Percentiles rank a stretch among this genome's conserved stretches.
These are phyloP conservation scores for Colletotrichum chrysophilum DNA, from an alignment of 2,329 filamentous ascomycete genomes.

Conservation along the genomic window DNA sequence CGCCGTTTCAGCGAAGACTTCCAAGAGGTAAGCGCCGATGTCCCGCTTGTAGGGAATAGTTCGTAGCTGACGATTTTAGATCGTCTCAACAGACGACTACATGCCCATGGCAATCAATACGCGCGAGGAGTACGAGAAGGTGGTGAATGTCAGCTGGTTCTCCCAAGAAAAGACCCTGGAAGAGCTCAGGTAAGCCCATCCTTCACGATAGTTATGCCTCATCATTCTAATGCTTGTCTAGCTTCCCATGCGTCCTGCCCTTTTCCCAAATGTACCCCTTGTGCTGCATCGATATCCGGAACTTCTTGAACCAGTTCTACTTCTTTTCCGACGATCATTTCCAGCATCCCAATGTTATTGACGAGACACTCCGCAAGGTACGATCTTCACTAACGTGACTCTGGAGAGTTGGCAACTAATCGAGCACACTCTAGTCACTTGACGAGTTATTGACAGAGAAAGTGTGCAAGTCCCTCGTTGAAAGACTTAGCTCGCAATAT, in stretches of 20 bases:
- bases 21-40: slow-evolving; percentile 69
- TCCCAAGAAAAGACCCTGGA: slow-evolving; percentile 79
- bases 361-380: slow-evolving; percentile 85
- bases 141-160: slow-evolving; percentile 96
- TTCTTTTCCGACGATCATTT: slow-evolving; percentile 98
- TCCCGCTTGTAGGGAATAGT: neutral
- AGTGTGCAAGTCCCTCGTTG: slow-evolving; percentile 88
- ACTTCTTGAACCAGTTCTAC: slow-evolving; percentile 98
- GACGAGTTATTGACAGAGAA: slow-evolving; percentile 93
- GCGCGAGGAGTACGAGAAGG: slow-evolving; percentile 90
- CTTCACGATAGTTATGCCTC: neutral
- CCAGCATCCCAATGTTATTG: slow-evolving; percentile 86
- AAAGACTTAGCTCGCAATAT: slow-evolving; percentile 89
- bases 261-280: slow-evolving; percentile 99
- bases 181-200: slow-evolving; percentile 67
- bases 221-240: slow-evolving; percentile 38
- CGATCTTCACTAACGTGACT: neutral
- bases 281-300: slow-evolving; percentile 97
- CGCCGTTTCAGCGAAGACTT: slow-evolving; percentile 94
- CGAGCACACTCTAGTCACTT: slow-evolving; percentile 64
- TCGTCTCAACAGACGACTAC: slow-evolving; percentile 92
- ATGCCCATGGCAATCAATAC: slow-evolving; percentile 99
- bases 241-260: slow-evolving; percentile 92
- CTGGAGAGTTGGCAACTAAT: neutral
- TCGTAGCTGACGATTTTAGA: slow-evolving; percentile 43